phyloP scores from a whole-genome alignment of 2,329 filamentous ascomycete species.

The Fusarium pininemorale region DNA sequence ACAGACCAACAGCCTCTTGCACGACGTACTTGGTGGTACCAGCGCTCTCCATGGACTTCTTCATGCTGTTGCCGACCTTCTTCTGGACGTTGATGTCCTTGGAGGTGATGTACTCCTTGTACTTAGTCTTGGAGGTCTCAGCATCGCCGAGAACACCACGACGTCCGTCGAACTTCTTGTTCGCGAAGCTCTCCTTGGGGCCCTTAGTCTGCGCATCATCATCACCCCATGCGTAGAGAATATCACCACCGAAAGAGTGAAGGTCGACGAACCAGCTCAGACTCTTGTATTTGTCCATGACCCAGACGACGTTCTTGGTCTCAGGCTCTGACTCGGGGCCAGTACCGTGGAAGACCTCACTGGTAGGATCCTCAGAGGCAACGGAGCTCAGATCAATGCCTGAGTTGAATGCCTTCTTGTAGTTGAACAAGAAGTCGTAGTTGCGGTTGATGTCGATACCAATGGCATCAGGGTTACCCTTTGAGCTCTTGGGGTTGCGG shows the following conservation, averaged over 20 bases:
- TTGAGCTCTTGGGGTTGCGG: constrained; percentile 55
- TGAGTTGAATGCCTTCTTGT: constrained; percentile 53
- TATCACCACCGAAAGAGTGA: constrained; percentile 61
- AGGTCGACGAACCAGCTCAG: constrained; percentile 68
- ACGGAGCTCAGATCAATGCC: constrained; percentile 50
- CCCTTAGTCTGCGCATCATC: constrained; percentile 60
- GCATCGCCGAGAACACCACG: constrained; percentile 57
- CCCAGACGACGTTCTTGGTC: constrained; percentile 62
- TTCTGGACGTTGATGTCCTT: constrained; percentile 49
- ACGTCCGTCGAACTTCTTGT: constrained; percentile 60
- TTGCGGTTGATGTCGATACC: constrained; percentile 66
- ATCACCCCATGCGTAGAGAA: constrained; percentile 67
- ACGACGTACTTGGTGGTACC: constrained; percentile 50
- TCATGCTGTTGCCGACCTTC: constrained; percentile 48
- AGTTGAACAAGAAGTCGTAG: constrained; percentile 68
- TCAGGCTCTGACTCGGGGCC: constrained; percentile 65
- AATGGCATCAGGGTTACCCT: constrained; percentile 44
- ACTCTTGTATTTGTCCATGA: constrained; percentile 59
- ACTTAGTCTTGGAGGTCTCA: constrained; percentile 44
- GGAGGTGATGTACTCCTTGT: constrained; percentile 57
- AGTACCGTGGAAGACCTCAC: constrained; percentile 61
- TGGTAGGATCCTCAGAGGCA: constrained; percentile 50
- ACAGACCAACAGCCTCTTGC: constrained; percentile 53
- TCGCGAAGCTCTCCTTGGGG: constrained; percentile 60
- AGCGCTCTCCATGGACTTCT: constrained; percentile 51